Conservation (phyloP, 495 filamentous ascomycete genomes). For the Beverwykella pulmonaria region DNA sequence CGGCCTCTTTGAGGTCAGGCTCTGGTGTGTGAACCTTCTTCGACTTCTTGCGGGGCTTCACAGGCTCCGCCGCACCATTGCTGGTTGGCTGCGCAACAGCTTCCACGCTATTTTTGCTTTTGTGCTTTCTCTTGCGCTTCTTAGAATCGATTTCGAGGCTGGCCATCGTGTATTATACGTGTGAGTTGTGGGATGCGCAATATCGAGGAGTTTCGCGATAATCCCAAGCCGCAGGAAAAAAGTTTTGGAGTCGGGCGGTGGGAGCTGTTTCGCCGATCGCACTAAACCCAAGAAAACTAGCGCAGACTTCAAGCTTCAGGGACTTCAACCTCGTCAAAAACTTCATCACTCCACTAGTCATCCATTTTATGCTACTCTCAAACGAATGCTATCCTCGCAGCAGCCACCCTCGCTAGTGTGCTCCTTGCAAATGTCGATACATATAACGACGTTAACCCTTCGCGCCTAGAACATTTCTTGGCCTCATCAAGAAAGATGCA, state of each 20-base stretch:
- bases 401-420: too few relatives aligned
- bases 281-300: neutral
- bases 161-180: constrained; percentile 32
- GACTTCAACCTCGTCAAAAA: neutral
- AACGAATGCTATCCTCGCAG: too few relatives aligned
- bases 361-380: too few relatives aligned
- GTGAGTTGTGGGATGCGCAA: neutral
- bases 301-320: neutral
- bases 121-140: constrained; percentile 46
- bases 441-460: too few relatives aligned
- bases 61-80: constrained; percentile 18
- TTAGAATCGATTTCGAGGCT: constrained; percentile 35
- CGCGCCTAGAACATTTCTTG: too few relatives aligned
- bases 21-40: constrained; percentile 40
- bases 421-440: too few relatives aligned
- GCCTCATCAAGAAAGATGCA: too few relatives aligned
- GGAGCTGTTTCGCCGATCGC: neutral
- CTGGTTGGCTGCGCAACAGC: neutral
- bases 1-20: constrained; percentile 11
- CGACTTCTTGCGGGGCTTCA: constrained; percentile 42
- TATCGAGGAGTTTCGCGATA: neutral
- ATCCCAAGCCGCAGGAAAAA: neutral
- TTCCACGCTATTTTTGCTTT: constrained; percentile 22
- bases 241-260: neutral
- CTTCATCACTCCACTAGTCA: neutral